phyloP scores from a whole-genome alignment of 1,139 yeast genomes.

The Komagataea norvegica region DNA sequence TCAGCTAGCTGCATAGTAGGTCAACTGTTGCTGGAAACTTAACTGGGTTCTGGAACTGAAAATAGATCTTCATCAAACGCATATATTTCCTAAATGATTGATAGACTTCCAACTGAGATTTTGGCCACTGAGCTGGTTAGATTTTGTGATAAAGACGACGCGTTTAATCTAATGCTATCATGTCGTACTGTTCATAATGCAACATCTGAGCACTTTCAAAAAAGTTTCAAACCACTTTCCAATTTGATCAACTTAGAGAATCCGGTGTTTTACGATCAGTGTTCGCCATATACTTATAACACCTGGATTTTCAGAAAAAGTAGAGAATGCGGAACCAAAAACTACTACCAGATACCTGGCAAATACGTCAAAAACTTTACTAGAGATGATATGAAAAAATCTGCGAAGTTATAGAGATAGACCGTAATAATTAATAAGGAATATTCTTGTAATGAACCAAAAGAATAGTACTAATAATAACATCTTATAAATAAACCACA shows the following conservation, averaged over 20 bases:
- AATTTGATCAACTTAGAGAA: conserved; percentile 20
- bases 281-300: conserved; percentile 7
- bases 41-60: too few relatives aligned
- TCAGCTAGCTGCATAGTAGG: too few relatives aligned
- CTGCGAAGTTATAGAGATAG: conserved; percentile 5
- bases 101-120: conserved; percentile 22
- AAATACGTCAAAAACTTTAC: conserved; percentile 13
- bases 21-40: too few relatives aligned
- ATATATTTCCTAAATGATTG: too few relatives aligned
- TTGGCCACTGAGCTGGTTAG: conserved; percentile 17
- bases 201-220: conserved; percentile 12
- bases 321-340: conserved; percentile 10
- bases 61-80: too few relatives aligned
- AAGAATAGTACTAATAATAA: neutral
- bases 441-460: too few relatives aligned
- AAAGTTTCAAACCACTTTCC: conserved; percentile 11
- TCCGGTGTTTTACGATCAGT: conserved; percentile 17
- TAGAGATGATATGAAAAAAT: conserved; percentile 1
- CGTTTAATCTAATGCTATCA: conserved; percentile 19
- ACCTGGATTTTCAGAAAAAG: conserved; percentile 15
- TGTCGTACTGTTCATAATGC: conserved; percentile 19
- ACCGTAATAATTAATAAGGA: neutral
- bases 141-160: conserved; percentile 17
- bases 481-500: neutral
- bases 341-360: conserved; percentile 16